Percentiles rank a stretch among this genome's conserved stretches.
phyloP scores from a whole-genome alignment of 2,329 filamentous ascomycete genomes.

The Fusarium marasasianum region DNA sequence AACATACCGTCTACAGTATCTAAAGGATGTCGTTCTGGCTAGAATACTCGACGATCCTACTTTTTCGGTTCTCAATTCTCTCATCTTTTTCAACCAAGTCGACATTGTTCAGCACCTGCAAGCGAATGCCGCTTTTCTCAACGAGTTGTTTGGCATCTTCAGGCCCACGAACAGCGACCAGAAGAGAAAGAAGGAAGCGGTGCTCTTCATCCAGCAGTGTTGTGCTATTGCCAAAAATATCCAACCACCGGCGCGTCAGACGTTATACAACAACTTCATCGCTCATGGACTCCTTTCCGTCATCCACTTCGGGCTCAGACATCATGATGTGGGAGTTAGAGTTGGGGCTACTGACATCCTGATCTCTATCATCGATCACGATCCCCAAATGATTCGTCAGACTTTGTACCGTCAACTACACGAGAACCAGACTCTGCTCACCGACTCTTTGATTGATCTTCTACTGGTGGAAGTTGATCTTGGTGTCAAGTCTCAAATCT shows the following conservation, averaged over 20 bases:
- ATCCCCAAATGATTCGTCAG: slow-evolving; percentile 90
- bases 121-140: slow-evolving; percentile 78
- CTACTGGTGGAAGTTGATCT: slow-evolving; percentile 91
- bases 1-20: slow-evolving; percentile 93
- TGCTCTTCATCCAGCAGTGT: slow-evolving; percentile 96
- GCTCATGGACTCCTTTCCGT: slow-evolving; percentile 86
- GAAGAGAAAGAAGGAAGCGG: slow-evolving; percentile 88
- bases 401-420: slow-evolving; percentile 93
- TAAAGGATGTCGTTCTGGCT: slow-evolving; percentile 98
- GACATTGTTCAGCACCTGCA: slow-evolving; percentile 98
- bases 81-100: slow-evolving; percentile 99
- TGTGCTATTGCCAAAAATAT: slow-evolving; percentile 94
- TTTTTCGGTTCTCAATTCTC: slow-evolving; percentile 94
- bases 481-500: slow-evolving; percentile 94
- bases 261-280: slow-evolving; percentile 90
- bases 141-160: slow-evolving; percentile 90
- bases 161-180: slow-evolving; percentile 69
- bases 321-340: slow-evolving; percentile 83
- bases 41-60: slow-evolving; percentile 97
- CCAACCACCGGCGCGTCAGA: slow-evolving; percentile 81
- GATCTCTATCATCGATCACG: slow-evolving; percentile 94
- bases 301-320: slow-evolving; percentile 89
- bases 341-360: slow-evolving; percentile 94
- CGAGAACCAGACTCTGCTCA: slow-evolving; percentile 85
- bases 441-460: slow-evolving; percentile 91